Evolutionary conservation across 2,329 filamentous ascomycete species (phyloP), one percentile per base, ranked within the genome.

Genomic region (Penicillium sp.): DNA sequence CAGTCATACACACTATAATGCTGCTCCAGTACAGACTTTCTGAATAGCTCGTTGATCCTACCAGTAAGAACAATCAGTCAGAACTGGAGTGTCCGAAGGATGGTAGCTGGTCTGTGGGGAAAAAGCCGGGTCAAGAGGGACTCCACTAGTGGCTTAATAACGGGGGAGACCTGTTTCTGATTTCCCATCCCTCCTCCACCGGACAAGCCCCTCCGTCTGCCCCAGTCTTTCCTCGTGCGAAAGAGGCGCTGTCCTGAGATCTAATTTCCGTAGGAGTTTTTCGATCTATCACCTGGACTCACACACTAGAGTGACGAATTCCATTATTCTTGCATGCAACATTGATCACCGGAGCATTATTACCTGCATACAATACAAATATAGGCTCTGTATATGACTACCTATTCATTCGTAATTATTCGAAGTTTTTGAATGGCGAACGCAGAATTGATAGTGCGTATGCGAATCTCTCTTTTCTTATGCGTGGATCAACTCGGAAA

Each of bases 401-500:
- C 4, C 7, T 30, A 7, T 45, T 33, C 13, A 55, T 22, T 8
- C 22, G 19, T 25, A 22, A 22, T 22, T 22, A 37, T 26, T 14
- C 40, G 8, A 19, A 14, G 19, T 13, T 37, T 10, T 49, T 10
- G 16, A 30, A 57, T 40, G 35, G 16, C 43, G 33, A 57, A 40
- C 13, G 6, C 28, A 22, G 28, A 6, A 7, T 51, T 52, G 13
- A 28, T 28, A 14, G 45, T 48, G n/a, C 4, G 7, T 42, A 25
- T 22, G 19, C 19, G 1, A 33, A 40, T 19, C 8, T 19, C 33
- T 19, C 35, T 6, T 13, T 26, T 38, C 49, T 28, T 10, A 33
- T 49, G 22, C 43, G 30, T 38, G 16, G 33, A 51, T 57, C 54
- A 25, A 51, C 54, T 55, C 33, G 45, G 35, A 49, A 38, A 42